These are phyloP conservation scores for Priceomyces carsonii DNA, from an alignment of 805 yeast species.

Conservation along the genomic window DNA sequence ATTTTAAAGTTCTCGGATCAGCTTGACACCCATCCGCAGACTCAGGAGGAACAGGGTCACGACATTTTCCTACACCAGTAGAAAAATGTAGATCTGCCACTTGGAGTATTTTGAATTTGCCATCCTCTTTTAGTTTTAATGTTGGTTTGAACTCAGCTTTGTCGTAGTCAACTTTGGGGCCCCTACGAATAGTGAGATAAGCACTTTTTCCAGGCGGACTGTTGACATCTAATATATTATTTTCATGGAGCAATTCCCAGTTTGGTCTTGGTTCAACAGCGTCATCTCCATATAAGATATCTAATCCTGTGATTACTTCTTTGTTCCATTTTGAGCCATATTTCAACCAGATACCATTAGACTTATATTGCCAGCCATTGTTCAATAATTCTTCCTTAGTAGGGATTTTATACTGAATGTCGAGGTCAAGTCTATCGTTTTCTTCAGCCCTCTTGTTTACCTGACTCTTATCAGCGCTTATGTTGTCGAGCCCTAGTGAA, in stretches of 20 bases:
- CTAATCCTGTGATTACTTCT: conserved; percentile 55
- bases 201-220: conserved; percentile 21
- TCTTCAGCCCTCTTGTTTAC: conserved; percentile 15
- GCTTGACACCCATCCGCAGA: conserved; percentile 64
- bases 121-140: conserved; percentile 40
- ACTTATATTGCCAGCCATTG: conserved; percentile 48
- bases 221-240: conserved; percentile 22
- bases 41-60: conserved; percentile 65
- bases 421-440: conserved; percentile 20
- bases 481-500: too few species aligned
- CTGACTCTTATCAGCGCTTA: conserved; percentile 1
- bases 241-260: conserved; percentile 50
- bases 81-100: conserved; percentile 90
- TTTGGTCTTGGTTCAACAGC: conserved; percentile 76
- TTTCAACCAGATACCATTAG: conserved; percentile 61
- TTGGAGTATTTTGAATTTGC: conserved; percentile 76
- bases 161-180: conserved; percentile 31
- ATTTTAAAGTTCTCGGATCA: conserved; percentile 66
- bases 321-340: conserved; percentile 41
- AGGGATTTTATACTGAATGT: conserved; percentile 25
- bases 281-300: conserved; percentile 70
- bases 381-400: conserved; percentile 35
- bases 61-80: conserved; percentile 79
- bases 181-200: conserved; percentile 35
- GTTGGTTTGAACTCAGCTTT: conserved; percentile 23